Percentiles rank a stretch among this genome's conserved stretches.
Conservation (phyloP, 1,139 yeast species). For the Hansenula lynferdii region DNA sequence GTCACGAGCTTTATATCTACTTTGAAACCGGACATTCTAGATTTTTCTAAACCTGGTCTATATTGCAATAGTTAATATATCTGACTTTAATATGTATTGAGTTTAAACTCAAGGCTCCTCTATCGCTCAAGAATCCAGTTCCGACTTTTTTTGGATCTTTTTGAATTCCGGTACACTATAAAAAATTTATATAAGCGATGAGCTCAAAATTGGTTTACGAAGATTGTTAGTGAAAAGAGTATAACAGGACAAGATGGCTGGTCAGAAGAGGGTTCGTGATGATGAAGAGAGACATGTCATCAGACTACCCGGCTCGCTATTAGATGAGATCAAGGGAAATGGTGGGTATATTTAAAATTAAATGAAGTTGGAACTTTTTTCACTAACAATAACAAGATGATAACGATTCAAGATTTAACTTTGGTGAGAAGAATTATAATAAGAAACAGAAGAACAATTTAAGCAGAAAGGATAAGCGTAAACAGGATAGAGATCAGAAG, state of each 20-base stretch:
- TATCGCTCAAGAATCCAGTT: too few relatives aligned
- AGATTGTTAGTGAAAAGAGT: too few relatives aligned
- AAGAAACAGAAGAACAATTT: conserved; percentile 32
- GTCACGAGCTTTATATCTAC: conserved; percentile 30
- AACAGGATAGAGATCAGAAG: conserved; percentile 47
- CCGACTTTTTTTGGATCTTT: not conserved
- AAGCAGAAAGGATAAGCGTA: conserved; percentile 53
- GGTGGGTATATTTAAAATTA: conserved; percentile 31
- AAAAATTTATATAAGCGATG: conserved; percentile 10
- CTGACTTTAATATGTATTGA: too few relatives aligned
- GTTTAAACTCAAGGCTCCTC: too few relatives aligned
- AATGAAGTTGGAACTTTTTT: too few relatives aligned
- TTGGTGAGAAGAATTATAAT: conserved; percentile 12
- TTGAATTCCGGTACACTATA: not conserved
- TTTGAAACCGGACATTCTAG: conserved; percentile 16
- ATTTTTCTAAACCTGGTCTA: too few relatives aligned
- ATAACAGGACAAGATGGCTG: not conserved
- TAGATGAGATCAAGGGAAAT: conserved; percentile 55
- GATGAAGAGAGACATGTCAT: conserved; percentile 39
- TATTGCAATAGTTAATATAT: too few relatives aligned
- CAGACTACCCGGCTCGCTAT: conserved; percentile 58
- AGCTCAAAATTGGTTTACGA: conserved; percentile 2
- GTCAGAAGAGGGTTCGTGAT: conserved; percentile 1
- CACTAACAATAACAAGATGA: too few relatives aligned
- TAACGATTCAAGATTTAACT: conserved; percentile 31